Evolutionary conservation across 805 yeast species (phyloP), one percentile per base, ranked within the genome.

Genomic region (Kurtzmaniella cleridarum): DNA sequence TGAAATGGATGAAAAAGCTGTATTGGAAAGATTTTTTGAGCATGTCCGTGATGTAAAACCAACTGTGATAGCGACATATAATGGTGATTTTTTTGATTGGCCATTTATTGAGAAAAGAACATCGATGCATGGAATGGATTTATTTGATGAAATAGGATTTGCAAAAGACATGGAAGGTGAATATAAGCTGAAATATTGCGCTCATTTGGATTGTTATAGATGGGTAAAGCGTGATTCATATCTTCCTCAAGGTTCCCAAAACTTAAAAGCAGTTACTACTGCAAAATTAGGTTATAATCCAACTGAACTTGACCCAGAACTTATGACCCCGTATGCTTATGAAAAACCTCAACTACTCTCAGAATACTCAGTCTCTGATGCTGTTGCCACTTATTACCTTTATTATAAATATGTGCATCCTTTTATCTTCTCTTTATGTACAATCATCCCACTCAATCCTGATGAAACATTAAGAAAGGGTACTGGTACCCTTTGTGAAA

Each of bases 71-170:
- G 95, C 96, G 1, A 93, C 98, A 0, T 93, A 87, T 53, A 93
- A 93, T 64, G 99, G 99, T 71, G 99, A 93, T 58, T 91, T 90
- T 55, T 93, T 93, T 64, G 99, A 93, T 69, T 93, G 98, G 98
- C 99, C 99, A 1, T 93, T 89, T 57, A 91, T 93, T 2, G 98
- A 90, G 49, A 82, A 85, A 11, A 72, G 99, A 55, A 82, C 97
- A 2, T 66, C 80, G 16, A 78, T 78, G 42, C 95, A 93, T 58
- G 96, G 86, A 12, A 59, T 93, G 47, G 82, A 84, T 56, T 83
- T 93, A 93, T 84, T 78, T 55, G 83, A 84, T 32, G 97, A 91
- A 57, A 91, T 91, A 51, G 99, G 99, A 2, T 93, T 93, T 59
- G 87, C 87, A 2, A 79, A 80, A 38, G 98, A 91, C 56, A 64